A percentile compares a stretch with the other conserved stretches of the same genome.
These are phyloP conservation scores for Phytophthora quininea DNA, from an alignment of 352 stramenopile species.

Conservation along the genomic window DNA sequence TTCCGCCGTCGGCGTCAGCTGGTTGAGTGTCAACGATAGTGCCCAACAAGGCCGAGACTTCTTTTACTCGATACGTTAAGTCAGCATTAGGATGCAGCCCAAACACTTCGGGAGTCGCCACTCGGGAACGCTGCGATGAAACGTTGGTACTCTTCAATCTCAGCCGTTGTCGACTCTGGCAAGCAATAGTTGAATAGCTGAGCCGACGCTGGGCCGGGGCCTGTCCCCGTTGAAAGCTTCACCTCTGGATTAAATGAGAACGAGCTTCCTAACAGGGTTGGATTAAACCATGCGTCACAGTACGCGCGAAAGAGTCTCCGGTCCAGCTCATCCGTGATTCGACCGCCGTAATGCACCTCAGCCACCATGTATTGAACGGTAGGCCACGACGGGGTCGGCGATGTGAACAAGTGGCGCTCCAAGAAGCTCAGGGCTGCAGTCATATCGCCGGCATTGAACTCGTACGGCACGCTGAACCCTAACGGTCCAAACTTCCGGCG, in stretches of 20 bases:
- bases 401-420: slow-evolving; percentile 75
- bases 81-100: slow-evolving; percentile 82
- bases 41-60: slow-evolving; percentile 63
- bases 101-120: slow-evolving; percentile 83
- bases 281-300: slow-evolving; percentile 77
- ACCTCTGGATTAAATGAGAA: slow-evolving; percentile 81
- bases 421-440: slow-evolving; percentile 70
- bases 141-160: slow-evolving; percentile 72
- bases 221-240: slow-evolving; percentile 34
- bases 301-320: slow-evolving; percentile 76
- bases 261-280: slow-evolving; percentile 51
- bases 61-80: slow-evolving; percentile 80
- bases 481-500: slow-evolving; percentile 78
- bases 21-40: slow-evolving; percentile 76
- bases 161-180: slow-evolving; percentile 46
- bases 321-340: slow-evolving; percentile 84
- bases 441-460: slow-evolving; percentile 81
- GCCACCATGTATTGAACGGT: slow-evolving; percentile 87
- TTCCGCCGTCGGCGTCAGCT: slow-evolving; percentile 42
- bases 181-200: slow-evolving; percentile 63
- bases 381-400: slow-evolving; percentile 55
- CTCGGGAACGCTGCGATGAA: slow-evolving; percentile 67
- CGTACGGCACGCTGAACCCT: slow-evolving; percentile 77
- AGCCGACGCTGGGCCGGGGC: slow-evolving; percentile 8
- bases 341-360: slow-evolving; percentile 83